These are phyloP conservation scores for Colletotrichum orbiculare DNA, from an alignment of 2,329 filamentous ascomycete genomes.

Conservation along the genomic window DNA sequence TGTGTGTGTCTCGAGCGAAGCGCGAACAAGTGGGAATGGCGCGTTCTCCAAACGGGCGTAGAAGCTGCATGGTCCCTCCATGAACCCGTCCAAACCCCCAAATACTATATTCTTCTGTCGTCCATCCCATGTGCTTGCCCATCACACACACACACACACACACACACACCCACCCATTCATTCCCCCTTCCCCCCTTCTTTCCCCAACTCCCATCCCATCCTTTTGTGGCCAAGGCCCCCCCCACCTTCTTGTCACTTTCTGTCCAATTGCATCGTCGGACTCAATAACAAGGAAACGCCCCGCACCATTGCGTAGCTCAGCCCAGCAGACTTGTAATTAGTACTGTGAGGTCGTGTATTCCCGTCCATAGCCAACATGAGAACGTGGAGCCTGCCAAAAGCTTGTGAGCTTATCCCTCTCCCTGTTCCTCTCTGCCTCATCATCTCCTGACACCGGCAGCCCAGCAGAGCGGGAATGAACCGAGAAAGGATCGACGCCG, in stretches of 20 bases:
- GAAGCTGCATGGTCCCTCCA: slow-evolving; percentile 21
- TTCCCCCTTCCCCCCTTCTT: slow-evolving; percentile 12
- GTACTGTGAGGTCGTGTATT: neutral
- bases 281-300: neutral
- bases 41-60: slow-evolving; percentile 25
- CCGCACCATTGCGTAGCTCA: slow-evolving; percentile 22
- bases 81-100: neutral
- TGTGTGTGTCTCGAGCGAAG: neutral
- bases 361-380: neutral
- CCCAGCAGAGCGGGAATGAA: slow-evolving; percentile 2
- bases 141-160: neutral
- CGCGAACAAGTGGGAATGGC: slow-evolving; percentile 17
- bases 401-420: slow-evolving; percentile 19
- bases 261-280: neutral
- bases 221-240: too few species aligned
- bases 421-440: neutral
- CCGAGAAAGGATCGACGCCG: slow-evolving; percentile 8
- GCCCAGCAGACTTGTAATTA: neutral
- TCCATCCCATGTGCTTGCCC: slow-evolving; percentile 11
- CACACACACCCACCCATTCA: neutral
- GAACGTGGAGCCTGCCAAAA: neutral
- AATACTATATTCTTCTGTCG: neutral
- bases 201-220: too few species aligned
- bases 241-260: too few species aligned
- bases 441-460: neutral